These are phyloP conservation scores for Ophiocordyceps camponoti-floridani DNA, from an alignment of 2,329 filamentous ascomycete genomes.

Conservation along the genomic window DNA sequence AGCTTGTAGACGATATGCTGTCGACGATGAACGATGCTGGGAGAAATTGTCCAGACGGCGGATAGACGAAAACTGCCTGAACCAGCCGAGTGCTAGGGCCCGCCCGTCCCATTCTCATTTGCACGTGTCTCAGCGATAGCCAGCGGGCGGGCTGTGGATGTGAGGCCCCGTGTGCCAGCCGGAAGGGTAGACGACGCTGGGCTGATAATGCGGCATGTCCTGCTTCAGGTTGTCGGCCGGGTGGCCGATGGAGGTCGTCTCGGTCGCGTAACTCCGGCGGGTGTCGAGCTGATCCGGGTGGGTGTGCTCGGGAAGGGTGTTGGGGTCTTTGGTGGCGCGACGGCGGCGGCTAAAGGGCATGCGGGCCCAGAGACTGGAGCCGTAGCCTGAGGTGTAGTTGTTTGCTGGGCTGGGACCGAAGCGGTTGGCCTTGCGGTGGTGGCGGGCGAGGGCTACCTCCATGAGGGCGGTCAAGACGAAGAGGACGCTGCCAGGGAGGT, in stretches of 20 bases:
- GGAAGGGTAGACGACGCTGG: background rate
- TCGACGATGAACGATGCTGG: too few relatives aligned
- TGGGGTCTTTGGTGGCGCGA: constrained; percentile 8
- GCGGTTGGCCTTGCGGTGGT: constrained; percentile 58
- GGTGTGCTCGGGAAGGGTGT: constrained; percentile 20
- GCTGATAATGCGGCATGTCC: constrained; percentile 7
- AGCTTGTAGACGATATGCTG: too few relatives aligned
- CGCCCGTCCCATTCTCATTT: constrained; percentile 16
- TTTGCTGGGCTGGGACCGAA: constrained; percentile 33
- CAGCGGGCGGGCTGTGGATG: constrained; percentile 3
- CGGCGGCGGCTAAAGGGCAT: constrained; percentile 14
- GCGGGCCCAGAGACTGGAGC: constrained; percentile 11
- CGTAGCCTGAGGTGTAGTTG: constrained; percentile 42
- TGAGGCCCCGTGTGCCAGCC: background rate
- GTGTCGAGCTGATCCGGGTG: constrained; percentile 19
- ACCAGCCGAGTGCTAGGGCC: constrained; percentile 4
- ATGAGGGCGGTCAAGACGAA: constrained; percentile 56
- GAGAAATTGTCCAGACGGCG: too few relatives aligned
- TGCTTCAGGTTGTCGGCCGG: constrained; percentile 10
- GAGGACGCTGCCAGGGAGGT: constrained; percentile 34
- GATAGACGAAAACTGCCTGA: background rate
- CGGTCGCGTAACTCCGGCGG: constrained; percentile 24
- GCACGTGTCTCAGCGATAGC: constrained; percentile 5
- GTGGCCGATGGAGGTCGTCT: constrained; percentile 13
- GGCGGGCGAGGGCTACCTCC: constrained; percentile 48